Conservation (phyloP, 2,329 filamentous ascomycete species). For the Amesomyces nigricolor region DNA sequence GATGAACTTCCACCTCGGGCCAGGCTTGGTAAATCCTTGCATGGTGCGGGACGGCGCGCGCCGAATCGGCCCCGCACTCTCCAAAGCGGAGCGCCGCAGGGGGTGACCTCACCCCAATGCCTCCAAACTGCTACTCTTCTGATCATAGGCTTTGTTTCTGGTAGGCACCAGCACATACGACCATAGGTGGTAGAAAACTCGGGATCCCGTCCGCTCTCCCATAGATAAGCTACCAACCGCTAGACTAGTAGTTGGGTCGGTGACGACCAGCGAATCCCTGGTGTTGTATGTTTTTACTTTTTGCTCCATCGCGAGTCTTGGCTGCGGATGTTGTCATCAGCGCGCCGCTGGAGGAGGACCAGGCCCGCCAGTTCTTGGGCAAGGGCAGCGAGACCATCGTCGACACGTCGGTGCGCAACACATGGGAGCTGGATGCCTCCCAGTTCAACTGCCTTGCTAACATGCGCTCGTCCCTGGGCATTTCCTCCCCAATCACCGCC, state of each 20-base stretch:
- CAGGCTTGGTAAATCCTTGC: no score
- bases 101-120: no score
- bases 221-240: no score
- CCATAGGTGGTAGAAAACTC: constrained; percentile 4
- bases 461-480: constrained; percentile 28
- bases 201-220: constrained; percentile 7
- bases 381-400: constrained; percentile 37
- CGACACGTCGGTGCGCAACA: constrained; percentile 38
- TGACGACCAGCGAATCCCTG: no score
- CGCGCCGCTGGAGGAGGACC: constrained; percentile 26
- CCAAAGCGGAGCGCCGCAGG: not conserved
- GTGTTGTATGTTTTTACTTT: no score
- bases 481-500: constrained; percentile 29
- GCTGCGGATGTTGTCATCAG: constrained; percentile 10
- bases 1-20: no score
- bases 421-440: constrained; percentile 37
- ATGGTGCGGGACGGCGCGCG: no score
- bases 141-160: no score
- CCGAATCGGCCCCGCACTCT: not conserved
- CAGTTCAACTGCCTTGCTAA: constrained; percentile 35
- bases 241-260: no score
- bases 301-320: no score
- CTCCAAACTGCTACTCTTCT: no score
- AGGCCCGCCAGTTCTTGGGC: constrained; percentile 30
- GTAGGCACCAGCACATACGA: not conserved